These are phyloP conservation scores for Coemansia sp. DNA, from an alignment of 192 early-diverging fungal species.

Conservation along the genomic window DNA sequence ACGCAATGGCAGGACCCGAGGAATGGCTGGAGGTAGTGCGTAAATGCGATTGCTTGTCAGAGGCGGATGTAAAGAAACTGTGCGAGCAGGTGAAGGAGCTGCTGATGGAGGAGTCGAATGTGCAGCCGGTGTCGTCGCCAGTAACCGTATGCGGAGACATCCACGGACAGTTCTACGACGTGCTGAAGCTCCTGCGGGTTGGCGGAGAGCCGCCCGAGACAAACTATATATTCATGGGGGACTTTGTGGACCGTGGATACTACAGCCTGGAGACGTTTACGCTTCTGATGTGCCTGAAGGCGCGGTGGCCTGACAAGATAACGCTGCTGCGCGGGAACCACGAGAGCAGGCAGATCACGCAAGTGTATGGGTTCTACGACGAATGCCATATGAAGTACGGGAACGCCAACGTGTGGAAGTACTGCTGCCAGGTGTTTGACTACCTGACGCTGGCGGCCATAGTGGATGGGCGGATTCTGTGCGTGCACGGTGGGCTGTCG, in stretches of 20 bases:
- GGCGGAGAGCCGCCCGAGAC: conserved; percentile 92
- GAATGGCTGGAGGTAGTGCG: conserved; percentile 94
- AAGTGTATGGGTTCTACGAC: conserved; percentile 96
- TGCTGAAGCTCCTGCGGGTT: conserved; percentile 92
- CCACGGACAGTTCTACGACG: conserved; percentile 97
- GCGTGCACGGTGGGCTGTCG: conserved; percentile 95
- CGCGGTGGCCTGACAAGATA: conserved; percentile 95
- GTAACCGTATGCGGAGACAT: conserved; percentile 99
- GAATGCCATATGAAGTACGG: conserved; percentile 92
- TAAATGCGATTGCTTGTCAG: conserved; percentile 90
- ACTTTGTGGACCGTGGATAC: conserved; percentile 98
- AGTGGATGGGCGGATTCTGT: conserved; percentile 87
- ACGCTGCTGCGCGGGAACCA: conserved; percentile 95
- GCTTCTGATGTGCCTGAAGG: conserved; percentile 88
- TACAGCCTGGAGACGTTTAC: conserved; percentile 97
- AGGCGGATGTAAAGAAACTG: conserved; percentile 94
- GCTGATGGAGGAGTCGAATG: conserved; percentile 97
- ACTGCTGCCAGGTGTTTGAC: conserved; percentile 95
- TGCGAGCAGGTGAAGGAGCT: conserved; percentile 99
- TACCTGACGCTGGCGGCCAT: conserved; percentile 87
- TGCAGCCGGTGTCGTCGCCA: conserved; percentile 92
- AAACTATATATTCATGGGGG: conserved; percentile 99
- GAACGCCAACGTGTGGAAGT: conserved; percentile 83
- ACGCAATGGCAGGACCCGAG: conserved; percentile 68
- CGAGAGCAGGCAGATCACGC: conserved; percentile 95